Conservation (phyloP, 208 protist species). For the Acanthamoeba castellanii region DNA sequence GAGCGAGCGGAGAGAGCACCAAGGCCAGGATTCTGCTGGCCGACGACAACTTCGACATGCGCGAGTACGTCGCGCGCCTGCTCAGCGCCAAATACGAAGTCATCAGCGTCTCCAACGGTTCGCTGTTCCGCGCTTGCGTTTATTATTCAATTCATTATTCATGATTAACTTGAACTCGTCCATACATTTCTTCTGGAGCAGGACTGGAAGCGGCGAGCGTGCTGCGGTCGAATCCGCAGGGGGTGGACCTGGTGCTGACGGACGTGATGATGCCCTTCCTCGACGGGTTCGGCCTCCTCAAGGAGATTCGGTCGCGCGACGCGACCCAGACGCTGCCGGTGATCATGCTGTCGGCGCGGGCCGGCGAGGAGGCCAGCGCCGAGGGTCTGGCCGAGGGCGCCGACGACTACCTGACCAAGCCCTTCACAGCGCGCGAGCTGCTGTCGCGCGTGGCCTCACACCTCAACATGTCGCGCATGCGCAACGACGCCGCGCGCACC, state of each 20-base stretch:
- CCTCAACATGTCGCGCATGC: not conserved
- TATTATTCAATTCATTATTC: not conserved
- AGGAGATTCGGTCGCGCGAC: slow-evolving; percentile 30
- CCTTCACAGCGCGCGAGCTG: slow-evolving; percentile 73
- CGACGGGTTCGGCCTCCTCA: slow-evolving; percentile 70
- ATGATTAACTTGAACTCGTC: not conserved
- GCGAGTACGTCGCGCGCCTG: slow-evolving; percentile 53
- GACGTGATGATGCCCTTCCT: slow-evolving; percentile 80
- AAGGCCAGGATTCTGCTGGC: slow-evolving; percentile 18
- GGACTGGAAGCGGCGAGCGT: slow-evolving; percentile 48
- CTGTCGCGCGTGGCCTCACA: slow-evolving; percentile 18
- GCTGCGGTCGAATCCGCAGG: not conserved
- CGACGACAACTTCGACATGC: slow-evolving; percentile 78
- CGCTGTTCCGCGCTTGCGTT: too few species aligned
- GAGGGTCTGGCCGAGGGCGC: slow-evolving; percentile 72
- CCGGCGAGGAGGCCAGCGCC: slow-evolving; percentile 72
- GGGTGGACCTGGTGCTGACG: slow-evolving; percentile 70
- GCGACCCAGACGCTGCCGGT: slow-evolving; percentile 34
- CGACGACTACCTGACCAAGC: slow-evolving; percentile 78
- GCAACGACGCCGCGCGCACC: not conserved
- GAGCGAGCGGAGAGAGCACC: not conserved
- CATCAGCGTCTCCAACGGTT: slow-evolving; percentile 30
- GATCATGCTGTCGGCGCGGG: slow-evolving; percentile 77
- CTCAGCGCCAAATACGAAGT: slow-evolving; percentile 39
- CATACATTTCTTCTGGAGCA: not conserved